phyloP scores from a whole-genome alignment of 306 rosid genomes.

The Glycine tomentella region DNA sequence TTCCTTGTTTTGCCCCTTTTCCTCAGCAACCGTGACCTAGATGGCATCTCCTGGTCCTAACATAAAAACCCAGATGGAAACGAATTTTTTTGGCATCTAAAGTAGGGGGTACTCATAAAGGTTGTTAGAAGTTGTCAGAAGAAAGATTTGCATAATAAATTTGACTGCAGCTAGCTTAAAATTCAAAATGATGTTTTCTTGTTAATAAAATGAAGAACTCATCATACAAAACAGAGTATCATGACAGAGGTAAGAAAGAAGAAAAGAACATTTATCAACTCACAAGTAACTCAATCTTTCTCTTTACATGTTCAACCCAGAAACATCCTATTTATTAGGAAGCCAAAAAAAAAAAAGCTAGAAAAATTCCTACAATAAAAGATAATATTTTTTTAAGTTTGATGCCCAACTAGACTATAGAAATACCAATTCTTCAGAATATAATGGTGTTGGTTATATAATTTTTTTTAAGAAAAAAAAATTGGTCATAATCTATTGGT shows the following conservation, averaged over 20 bases:
- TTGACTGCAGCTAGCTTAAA: background rate
- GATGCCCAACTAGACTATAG: conserved; percentile 23
- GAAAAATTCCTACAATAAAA: conserved; percentile 22
- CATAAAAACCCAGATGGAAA: conserved; percentile 40
- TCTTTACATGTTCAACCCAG: conserved; percentile 3
- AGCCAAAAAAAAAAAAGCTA: conserved; percentile 24
- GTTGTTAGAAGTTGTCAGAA: conserved; percentile 32
- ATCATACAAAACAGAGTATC: no score
- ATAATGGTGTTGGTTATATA: conserved; percentile 1
- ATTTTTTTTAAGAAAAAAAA: no score
- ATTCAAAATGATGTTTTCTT: conserved; percentile 18
- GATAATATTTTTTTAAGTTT: conserved; percentile 35
- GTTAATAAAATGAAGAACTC: background rate
- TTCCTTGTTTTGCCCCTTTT: conserved; percentile 91
- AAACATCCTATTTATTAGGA: conserved; percentile 19
- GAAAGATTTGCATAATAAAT: conserved; percentile 32
- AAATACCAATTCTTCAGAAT: conserved; percentile 33
- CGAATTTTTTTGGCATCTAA: conserved; percentile 27
- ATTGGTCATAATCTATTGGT: background rate
- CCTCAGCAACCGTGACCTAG: conserved; percentile 77
- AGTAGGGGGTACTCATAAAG: conserved; percentile 18
- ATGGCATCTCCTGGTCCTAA: conserved; percentile 81
- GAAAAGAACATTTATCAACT: conserved; percentile 11
- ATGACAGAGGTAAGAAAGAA: no score
- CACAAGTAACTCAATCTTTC: conserved; percentile 22